Base-by-base conservation (phyloP, 495 filamentous ascomycete genomes). In the Neurospora discreta region DNA sequence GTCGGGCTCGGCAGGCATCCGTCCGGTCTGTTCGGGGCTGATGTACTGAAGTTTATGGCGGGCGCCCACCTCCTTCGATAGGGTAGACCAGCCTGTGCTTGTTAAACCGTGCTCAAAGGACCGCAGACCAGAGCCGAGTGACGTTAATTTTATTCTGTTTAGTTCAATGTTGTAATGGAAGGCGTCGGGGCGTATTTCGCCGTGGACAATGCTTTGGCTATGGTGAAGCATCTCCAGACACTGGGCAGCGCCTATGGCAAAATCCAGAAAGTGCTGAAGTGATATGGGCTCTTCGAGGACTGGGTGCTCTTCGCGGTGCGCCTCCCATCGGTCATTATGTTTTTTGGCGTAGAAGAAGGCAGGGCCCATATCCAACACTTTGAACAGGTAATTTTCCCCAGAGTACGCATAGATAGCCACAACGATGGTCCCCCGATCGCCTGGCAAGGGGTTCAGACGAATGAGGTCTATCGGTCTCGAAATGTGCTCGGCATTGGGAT, bases 1-100 rank as follows among this genome's bases (percentile, higher is more conserved):
- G 81, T 97, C 93, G 1, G 94, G 94, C 76, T 95, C 93, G 20
- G 91, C 93, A 3, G 92, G 91, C 87, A 96, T 90, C 18, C 94
- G 89, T 33, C 94, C 94, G 16, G 93, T 97, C 83, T 97, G 93
- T 75, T 97, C 94, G 0, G 94, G 93, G 58, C 92, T 93, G 78
- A 97, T 93, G 76, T 90, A 96, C 71, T 93, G 88, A 26, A 97
- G 82, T 80, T 95, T 96, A 74, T 92, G 90, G 77, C 91, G 92
- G 36, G 92, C 90, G 0, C 93, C 93, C 42, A 92, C 80, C 78
- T 95, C 91, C 44, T 89, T 88, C 5, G 91, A 93, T 44, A 97
- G 83, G 3, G 89, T 84, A 9, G 89, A 90, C 94, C 94, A 97
- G 52, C 93, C 93, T 67, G 90, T 89, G 75, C 91, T 93, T 16